phyloP scores from a whole-genome alignment of 2,329 filamentous ascomycete species.

The Phialophora chinensis region DNA sequence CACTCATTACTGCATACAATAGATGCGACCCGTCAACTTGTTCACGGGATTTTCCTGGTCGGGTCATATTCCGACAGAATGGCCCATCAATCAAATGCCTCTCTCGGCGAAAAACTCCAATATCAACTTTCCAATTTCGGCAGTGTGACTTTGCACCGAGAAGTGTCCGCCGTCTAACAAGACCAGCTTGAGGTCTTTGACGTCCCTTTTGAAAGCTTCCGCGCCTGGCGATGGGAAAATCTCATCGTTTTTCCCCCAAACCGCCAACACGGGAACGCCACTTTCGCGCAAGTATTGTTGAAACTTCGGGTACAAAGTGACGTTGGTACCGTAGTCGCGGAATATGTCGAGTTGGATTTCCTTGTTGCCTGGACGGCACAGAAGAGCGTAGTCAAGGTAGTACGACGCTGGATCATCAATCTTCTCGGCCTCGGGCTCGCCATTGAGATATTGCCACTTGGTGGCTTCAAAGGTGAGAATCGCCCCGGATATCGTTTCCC shows the following conservation, averaged over 20 bases:
- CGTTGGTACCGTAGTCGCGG: constrained; percentile 63
- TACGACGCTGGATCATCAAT: constrained; percentile 46
- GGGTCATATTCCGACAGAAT: background rate
- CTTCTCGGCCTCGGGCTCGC: constrained; percentile 36
- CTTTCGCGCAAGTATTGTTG: constrained; percentile 61
- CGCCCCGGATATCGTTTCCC: constrained; percentile 45
- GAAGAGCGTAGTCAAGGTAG: constrained; percentile 59
- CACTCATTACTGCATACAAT: too few relatives aligned
- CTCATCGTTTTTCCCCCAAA: constrained; percentile 64
- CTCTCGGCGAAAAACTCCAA: constrained; percentile 45
- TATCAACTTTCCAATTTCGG: constrained; percentile 47
- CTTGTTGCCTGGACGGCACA: constrained; percentile 57
- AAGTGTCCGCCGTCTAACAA: constrained; percentile 65
- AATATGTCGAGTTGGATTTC: constrained; percentile 64
- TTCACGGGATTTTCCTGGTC: background rate
- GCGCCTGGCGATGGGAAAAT: constrained; percentile 57
- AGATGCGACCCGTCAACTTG: too few relatives aligned
- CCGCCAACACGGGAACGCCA: constrained; percentile 60
- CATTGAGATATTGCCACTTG: constrained; percentile 43
- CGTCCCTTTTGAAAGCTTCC: constrained; percentile 60
- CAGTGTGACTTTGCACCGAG: constrained; percentile 52
- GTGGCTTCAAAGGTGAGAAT: constrained; percentile 50
- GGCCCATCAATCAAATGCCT: constrained; percentile 17
- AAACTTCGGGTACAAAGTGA: constrained; percentile 60
- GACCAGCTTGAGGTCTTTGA: constrained; percentile 55